Evolutionary conservation across 2,329 filamentous ascomycete genomes (phyloP).

Genomic region (Aspergillus latus): DNA sequence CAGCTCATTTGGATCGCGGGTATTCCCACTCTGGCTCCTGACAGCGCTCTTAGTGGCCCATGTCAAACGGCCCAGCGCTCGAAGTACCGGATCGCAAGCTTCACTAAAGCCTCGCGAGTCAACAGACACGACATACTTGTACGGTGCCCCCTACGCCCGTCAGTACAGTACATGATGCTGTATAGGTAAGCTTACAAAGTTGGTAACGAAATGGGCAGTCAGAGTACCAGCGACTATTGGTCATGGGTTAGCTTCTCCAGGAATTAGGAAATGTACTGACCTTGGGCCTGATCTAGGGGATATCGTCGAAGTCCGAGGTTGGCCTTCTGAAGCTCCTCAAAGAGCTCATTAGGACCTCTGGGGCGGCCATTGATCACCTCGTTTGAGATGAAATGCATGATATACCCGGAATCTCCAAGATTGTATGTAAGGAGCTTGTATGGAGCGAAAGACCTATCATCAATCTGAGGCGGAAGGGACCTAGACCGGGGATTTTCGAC

Average conservation of each 20-base stretch:
- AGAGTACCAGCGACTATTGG: conserved; percentile 37
- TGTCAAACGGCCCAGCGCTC: conserved; percentile 51
- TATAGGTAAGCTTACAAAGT: conserved; percentile 41
- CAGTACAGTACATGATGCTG: not conserved
- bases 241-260: not conserved
- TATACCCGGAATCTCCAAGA: conserved; percentile 41
- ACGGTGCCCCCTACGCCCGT: conserved; percentile 53
- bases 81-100: conserved; percentile 44
- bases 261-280: conserved; percentile 25
- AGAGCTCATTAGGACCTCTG: conserved; percentile 63
- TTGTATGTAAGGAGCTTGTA: conserved; percentile 38
- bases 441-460: conserved; percentile 29
- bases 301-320: conserved; percentile 51
- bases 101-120: conserved; percentile 44
- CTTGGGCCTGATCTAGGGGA: conserved; percentile 32
- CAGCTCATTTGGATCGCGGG: conserved; percentile 55
- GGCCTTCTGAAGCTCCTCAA: conserved; percentile 48
- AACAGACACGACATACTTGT: conserved; percentile 58
- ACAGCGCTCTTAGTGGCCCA: conserved; percentile 53
- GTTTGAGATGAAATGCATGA: conserved; percentile 61
- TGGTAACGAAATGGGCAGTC: conserved; percentile 50
- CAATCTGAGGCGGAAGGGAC: conserved; percentile 21
- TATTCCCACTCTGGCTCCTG: conserved; percentile 20
- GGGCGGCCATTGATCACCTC: conserved; percentile 50
- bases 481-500: conserved; percentile 19